Conservation (phyloP, 2,329 filamentous ascomycete genomes). For the Pseudonectria foliicola region DNA sequence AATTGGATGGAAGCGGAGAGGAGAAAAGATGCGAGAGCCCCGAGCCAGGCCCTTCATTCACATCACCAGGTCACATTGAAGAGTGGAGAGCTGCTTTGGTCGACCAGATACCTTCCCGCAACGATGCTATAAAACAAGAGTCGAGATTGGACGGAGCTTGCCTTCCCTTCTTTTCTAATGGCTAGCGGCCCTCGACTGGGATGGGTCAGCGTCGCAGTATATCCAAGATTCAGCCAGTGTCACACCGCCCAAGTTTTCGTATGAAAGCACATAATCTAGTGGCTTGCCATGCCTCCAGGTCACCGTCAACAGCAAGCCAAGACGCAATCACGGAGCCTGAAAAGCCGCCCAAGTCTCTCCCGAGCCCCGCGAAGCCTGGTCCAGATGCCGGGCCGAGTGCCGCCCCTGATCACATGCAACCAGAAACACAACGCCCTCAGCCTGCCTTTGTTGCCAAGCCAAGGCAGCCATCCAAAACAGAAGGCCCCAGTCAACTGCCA, state of each 20-base stretch:
- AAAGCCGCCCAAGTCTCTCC: no score
- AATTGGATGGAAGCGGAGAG: slow-evolving; percentile 24
- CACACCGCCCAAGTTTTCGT: slow-evolving; percentile 1
- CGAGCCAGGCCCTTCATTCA: no score
- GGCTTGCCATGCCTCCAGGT: no score
- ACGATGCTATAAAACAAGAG: slow-evolving; percentile 9
- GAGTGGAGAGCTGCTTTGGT: slow-evolving; percentile 29
- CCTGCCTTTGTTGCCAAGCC: not conserved
- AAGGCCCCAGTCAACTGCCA: slow-evolving; percentile 5
- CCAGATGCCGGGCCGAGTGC: not conserved
- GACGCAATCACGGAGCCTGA: not conserved
- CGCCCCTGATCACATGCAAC: not conserved
- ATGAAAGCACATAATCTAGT: no score
- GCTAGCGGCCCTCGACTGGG: slow-evolving; percentile 14
- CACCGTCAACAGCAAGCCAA: not conserved
- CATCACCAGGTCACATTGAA: slow-evolving; percentile 21
- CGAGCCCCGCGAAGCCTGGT: not conserved
- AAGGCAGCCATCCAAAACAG: slow-evolving; percentile 1
- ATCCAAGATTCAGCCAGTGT: slow-evolving; percentile 16
- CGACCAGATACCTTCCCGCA: slow-evolving; percentile 21
- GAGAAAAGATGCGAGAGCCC: slow-evolving; percentile 22
- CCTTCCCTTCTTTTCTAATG: slow-evolving; percentile 22
- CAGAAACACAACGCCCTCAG: not conserved
- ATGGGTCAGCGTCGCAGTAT: slow-evolving; percentile 4
- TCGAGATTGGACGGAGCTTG: slow-evolving; percentile 13